Percentiles rank a stretch among this genome's conserved stretches.
Evolutionary conservation across 2,329 filamentous ascomycete species (phyloP).

Genomic region (Juglanconis juglandina): DNA sequence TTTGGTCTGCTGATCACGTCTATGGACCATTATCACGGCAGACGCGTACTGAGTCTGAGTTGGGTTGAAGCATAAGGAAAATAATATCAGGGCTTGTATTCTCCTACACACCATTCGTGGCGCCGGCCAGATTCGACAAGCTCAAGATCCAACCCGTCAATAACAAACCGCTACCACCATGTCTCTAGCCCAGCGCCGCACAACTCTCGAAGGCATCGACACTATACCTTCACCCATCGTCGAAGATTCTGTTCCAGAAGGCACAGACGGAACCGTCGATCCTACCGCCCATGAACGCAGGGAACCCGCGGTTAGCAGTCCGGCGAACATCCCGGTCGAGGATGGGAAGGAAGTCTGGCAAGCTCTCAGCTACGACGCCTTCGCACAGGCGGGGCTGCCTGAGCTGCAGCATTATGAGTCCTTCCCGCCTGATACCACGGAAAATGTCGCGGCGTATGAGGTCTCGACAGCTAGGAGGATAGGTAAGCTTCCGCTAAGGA

Average conservation of each 20-base stretch:
- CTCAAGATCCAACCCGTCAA: not conserved
- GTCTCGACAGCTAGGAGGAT: constrained; percentile 26
- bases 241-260: not conserved
- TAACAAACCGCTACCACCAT: not conserved
- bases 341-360: constrained; percentile 14
- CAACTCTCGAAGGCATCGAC: constrained; percentile 10
- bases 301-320: not conserved
- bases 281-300: not conserved
- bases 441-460: constrained; percentile 28
- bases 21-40: too few relatives aligned
- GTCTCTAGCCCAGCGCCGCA: constrained; percentile 18
- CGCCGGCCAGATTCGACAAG: not conserved
- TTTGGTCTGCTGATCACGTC: too few relatives aligned
- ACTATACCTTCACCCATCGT: not conserved
- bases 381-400: not conserved
- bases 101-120: not conserved
- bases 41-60: too few relatives aligned
- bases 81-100: not conserved
- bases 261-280: not conserved
- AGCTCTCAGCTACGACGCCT: constrained; percentile 15
- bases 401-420: constrained; percentile 4
- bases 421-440: constrained; percentile 2
- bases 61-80: too few relatives aligned
- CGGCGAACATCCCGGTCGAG: not conserved
- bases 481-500: constrained; percentile 18